These are phyloP conservation scores for Asterochloris sp. DNA, from an alignment of 139 green algal species.

Conservation along the genomic window DNA sequence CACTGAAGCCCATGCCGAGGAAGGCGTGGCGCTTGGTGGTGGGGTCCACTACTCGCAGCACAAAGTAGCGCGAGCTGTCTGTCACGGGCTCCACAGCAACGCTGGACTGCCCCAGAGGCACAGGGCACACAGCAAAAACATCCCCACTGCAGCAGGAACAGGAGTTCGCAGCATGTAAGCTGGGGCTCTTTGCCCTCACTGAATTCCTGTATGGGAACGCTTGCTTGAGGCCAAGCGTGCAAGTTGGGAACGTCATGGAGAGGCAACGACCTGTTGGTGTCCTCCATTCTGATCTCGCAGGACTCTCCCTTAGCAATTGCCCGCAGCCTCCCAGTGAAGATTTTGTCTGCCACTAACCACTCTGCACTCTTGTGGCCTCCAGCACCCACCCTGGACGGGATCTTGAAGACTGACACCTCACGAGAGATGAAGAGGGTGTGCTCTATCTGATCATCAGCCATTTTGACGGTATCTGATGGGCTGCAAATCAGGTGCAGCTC, in stretches of 20 bases:
- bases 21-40: conserved; percentile 67
- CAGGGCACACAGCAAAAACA: conserved; percentile 69
- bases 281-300: conserved; percentile 59
- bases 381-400: conserved; percentile 36
- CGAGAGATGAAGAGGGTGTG: conserved; percentile 38
- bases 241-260: neutral
- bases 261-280: conserved; percentile 34
- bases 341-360: conserved; percentile 55
- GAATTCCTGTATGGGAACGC: neutral
- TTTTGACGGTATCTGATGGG: neutral
- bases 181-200: neutral
- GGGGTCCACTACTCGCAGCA: conserved; percentile 70
- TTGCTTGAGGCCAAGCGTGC: neutral
- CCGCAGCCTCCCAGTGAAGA: conserved; percentile 52
- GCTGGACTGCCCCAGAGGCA: conserved; percentile 46
- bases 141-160: conserved; percentile 46
- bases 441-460: conserved; percentile 22
- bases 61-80: conserved; percentile 73
- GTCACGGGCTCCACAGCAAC: conserved; percentile 56
- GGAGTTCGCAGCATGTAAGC: neutral
- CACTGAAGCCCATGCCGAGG: conserved; percentile 69
- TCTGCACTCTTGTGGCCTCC: conserved; percentile 46
- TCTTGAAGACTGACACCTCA: conserved; percentile 43
- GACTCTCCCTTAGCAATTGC: conserved; percentile 36
- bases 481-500: too few relatives aligned